phyloP scores from a whole-genome alignment of 2,329 filamentous ascomycete species.

The Phaeosphaeriaceae sp. region DNA sequence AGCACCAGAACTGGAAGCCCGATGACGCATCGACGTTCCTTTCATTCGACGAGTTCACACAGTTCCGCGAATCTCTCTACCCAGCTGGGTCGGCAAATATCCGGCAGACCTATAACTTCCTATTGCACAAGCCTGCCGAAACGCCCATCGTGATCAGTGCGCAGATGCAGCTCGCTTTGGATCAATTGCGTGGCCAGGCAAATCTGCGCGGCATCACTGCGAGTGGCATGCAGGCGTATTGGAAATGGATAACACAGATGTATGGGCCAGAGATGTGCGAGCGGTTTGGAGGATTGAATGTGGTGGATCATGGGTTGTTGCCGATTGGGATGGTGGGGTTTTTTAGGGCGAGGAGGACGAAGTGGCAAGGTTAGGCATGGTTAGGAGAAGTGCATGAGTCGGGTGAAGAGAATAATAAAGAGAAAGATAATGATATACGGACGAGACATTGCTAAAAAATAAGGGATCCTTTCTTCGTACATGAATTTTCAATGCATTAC shows the following conservation, averaged over 20 bases:
- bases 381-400: too few species aligned
- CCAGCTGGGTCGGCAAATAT: constrained; percentile 19
- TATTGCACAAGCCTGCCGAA: constrained; percentile 30
- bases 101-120: constrained; percentile 16
- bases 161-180: constrained; percentile 29
- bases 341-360: constrained; percentile 41
- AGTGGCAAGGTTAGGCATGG: constrained; percentile 39
- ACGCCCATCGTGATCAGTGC: constrained; percentile 25
- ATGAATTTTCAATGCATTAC: background rate
- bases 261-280: constrained; percentile 45
- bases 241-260: constrained; percentile 47
- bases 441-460: background rate
- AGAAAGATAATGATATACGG: too few species aligned
- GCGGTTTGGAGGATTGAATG: constrained; percentile 42
- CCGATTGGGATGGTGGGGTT: constrained; percentile 48
- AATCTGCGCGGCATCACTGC: constrained; percentile 32
- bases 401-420: too few species aligned
- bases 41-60: constrained; percentile 33
- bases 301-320: constrained; percentile 43
- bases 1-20: constrained; percentile 2
- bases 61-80: constrained; percentile 26
- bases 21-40: constrained; percentile 26
- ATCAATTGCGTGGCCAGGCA: constrained; percentile 23
- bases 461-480: too few species aligned
- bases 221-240: constrained; percentile 42